phyloP scores from a whole-genome alignment of 2,329 filamentous ascomycete genomes.

The Fusarium nisikadoi region DNA sequence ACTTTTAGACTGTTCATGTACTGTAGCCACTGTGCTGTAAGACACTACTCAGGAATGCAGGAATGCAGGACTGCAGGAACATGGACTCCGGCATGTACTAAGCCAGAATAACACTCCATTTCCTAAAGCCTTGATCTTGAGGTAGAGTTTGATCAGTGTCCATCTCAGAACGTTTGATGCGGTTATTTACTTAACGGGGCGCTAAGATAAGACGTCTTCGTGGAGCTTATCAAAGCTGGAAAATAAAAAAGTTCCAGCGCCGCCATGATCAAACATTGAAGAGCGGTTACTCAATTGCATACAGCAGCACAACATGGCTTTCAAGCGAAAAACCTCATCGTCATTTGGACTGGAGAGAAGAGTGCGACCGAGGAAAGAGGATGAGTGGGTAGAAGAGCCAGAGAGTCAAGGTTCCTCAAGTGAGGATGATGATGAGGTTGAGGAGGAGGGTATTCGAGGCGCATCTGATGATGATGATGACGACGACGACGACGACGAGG shows the following conservation, averaged over 20 bases:
- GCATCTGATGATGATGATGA: constrained; percentile 37
- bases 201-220: constrained; percentile 25
- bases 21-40: not conserved
- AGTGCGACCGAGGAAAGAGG: constrained; percentile 57
- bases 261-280: not conserved
- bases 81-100: not conserved
- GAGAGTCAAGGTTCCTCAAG: constrained; percentile 48
- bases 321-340: constrained; percentile 53
- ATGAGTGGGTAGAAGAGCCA: constrained; percentile 54
- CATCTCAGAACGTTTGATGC: not conserved
- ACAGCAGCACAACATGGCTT: constrained; percentile 45
- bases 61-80: too few species aligned
- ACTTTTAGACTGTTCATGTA: not conserved
- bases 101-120: not conserved
- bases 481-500: constrained; percentile 41
- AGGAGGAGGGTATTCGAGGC: constrained; percentile 44
- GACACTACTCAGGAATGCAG: too few species aligned
- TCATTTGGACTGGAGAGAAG: constrained; percentile 53
- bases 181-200: constrained; percentile 27
- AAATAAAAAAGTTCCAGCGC: constrained; percentile 29
- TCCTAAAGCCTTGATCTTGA: not conserved
- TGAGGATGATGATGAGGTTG: constrained; percentile 46
- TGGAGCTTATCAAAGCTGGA: constrained; percentile 33
- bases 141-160: not conserved
- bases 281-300: not conserved